Base-by-base conservation (phyloP, 805 yeast species). In the Candida nemodendra region DNA sequence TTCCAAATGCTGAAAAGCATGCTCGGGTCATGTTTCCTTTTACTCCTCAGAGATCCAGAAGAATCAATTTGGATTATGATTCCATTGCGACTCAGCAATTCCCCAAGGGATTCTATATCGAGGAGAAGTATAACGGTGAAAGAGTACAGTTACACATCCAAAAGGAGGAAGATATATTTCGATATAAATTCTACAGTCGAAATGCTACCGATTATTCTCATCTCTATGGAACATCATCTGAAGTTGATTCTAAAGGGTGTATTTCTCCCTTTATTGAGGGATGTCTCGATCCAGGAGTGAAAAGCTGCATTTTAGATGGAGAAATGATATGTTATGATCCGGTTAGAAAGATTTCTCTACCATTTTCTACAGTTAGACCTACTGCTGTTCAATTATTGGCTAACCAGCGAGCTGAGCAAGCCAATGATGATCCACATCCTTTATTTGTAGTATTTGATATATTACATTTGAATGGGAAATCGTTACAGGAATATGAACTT, bases 101-200 rank as follows among this genome's bases (percentile, higher is more conserved):
- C 54, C 59, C 62, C 16, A 19, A 34, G 3, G 56, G 53, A 8
- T 87, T 88, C 51, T 72, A 71, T 36, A 77, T 91, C 8, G 98
- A 91, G 54, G 97, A 91, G 57, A 91, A 91, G 56, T 73, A 89
- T 64, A 97, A 91, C 60, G 99, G 98, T 3, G 97, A 91, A 59
- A 65, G 99, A 48, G 78, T 87, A 50, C 81, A 86, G 37, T 48
- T 89, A 31, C 99, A 91, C 57, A 76, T 79, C 64, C 58, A 66
- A 29, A 41, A 81, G 74, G 9, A 50, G 53, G 26, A 42, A 41
- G 23, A 51, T 59, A 50, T 48, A 4, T 74, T 74, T 54, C 32
- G 37, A 19, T 45, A 35, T 35, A 67, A 66, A 43, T 81, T 71
- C 54, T 81, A 60, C 53, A 79, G 86, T 35, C 69, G 95, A 48